Percentiles rank a stretch among this genome's conserved stretches.
Conservation (phyloP, 2,329 filamentous ascomycete species). For the Monilinia fructicola region DNA sequence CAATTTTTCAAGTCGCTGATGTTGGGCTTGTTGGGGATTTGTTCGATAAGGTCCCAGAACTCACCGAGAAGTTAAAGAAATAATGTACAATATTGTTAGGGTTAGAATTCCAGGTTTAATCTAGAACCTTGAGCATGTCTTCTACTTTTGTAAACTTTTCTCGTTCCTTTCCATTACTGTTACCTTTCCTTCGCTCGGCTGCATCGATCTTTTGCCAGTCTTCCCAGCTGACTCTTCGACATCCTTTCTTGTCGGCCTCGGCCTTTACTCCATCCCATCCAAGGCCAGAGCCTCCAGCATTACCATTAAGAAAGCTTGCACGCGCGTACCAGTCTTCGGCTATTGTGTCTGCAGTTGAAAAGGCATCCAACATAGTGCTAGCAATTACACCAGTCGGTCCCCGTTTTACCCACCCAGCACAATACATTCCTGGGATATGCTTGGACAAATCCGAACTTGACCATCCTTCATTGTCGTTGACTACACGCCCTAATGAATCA, state of each 20-base stretch:
- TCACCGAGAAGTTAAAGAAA: constrained; percentile 87
- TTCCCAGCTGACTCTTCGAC: constrained; percentile 71
- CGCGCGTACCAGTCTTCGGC: constrained; percentile 67
- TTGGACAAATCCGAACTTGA: constrained; percentile 25
- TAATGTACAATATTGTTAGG: constrained; percentile 34
- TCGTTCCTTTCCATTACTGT: constrained; percentile 69
- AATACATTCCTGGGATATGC: constrained; percentile 73
- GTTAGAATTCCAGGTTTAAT: constrained; percentile 38
- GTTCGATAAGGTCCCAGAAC: constrained; percentile 91
- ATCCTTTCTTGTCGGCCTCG: constrained; percentile 55
- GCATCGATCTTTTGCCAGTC: constrained; percentile 85
- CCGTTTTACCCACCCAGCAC: constrained; percentile 93
- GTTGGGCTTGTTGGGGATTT: constrained; percentile 93
- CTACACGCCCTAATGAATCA: constrained; percentile 74
- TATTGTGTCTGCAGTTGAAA: constrained; percentile 82
- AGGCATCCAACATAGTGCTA: constrained; percentile 93
- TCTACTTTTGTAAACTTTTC: constrained; percentile 63
- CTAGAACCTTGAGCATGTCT: constrained; percentile 58
- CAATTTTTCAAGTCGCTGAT: constrained; percentile 97
- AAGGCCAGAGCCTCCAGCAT: constrained; percentile 44
- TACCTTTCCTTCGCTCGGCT: constrained; percentile 69
- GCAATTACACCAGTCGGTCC: constrained; percentile 96
- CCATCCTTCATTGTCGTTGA: constrained; percentile 37
- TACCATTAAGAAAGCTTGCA: constrained; percentile 49
- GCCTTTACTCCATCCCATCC: constrained; percentile 78